phyloP scores from a whole-genome alignment of 768 basidiomycete species.

The Boletus bicolor region DNA sequence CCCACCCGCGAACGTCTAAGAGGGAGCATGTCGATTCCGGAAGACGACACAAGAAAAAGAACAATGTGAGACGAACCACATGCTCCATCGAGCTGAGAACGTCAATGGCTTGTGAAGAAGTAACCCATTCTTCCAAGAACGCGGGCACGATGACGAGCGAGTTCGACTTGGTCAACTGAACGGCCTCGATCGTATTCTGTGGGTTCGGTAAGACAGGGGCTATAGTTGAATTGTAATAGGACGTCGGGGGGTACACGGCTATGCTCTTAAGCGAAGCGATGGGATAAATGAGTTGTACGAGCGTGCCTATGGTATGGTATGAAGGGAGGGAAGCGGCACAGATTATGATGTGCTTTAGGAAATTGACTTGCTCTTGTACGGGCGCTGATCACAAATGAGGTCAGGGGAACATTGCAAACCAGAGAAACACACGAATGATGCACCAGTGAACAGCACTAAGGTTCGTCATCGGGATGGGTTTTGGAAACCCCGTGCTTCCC shows the following conservation, averaged over 20 bases:
- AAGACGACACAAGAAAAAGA: background rate
- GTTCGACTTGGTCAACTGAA: slow-evolving; percentile 13
- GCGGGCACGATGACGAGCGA: slow-evolving; percentile 19
- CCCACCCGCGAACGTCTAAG: slow-evolving; percentile 36
- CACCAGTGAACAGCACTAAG: slow-evolving; percentile 33
- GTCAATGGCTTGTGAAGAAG: slow-evolving; percentile 18
- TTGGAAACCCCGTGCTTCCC: slow-evolving; percentile 48
- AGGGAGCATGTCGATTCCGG: background rate
- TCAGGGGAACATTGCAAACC: background rate
- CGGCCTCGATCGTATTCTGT: slow-evolving; percentile 21
- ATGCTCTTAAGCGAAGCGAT: slow-evolving; percentile 8
- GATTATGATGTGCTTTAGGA: background rate
- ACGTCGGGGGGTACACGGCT: slow-evolving; percentile 19
- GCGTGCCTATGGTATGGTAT: slow-evolving; percentile 21
- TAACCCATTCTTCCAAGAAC: slow-evolving; percentile 23
- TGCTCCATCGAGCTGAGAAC: slow-evolving; percentile 16
- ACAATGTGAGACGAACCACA: slow-evolving; percentile 15
- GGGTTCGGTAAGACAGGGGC: slow-evolving; percentile 23
- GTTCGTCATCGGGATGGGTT: slow-evolving; percentile 37
- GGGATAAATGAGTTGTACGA: slow-evolving; percentile 16
- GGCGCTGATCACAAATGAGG: slow-evolving; percentile 2
- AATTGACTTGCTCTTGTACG: slow-evolving; percentile 3
- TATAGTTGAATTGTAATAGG: slow-evolving; percentile 6
- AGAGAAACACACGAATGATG: slow-evolving; percentile 26
- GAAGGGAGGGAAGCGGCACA: slow-evolving; percentile 21